These are phyloP conservation scores for Pelargonium citronellum DNA, from an alignment of 441 rosid species.

Conservation along the genomic window DNA sequence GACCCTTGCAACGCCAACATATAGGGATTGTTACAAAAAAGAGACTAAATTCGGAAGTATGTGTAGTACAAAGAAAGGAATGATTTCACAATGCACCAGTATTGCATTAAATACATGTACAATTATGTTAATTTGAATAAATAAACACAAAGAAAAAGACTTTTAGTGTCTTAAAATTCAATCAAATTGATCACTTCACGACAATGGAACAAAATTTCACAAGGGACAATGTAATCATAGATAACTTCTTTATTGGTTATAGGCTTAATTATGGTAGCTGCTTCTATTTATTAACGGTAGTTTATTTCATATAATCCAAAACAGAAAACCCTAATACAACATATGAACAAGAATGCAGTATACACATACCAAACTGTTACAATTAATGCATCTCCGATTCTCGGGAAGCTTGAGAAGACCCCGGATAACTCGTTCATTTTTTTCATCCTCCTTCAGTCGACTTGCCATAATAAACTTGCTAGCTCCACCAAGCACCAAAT, in stretches of 20 bases:
- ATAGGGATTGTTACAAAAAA: too few species aligned
- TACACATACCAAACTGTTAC: conserved; percentile 72
- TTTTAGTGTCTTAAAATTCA: neutral
- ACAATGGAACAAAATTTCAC: neutral
- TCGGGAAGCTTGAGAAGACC: conserved; percentile 80
- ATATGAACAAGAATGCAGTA: conserved; percentile 5
- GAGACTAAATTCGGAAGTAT: neutral
- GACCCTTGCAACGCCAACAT: too few species aligned
- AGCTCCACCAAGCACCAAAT: neutral
- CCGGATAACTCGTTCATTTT: conserved; percentile 71
- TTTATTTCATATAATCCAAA: neutral
- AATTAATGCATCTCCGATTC: conserved; percentile 85
- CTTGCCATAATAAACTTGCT: conserved; percentile 44
- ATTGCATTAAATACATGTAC: neutral
- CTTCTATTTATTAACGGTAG: neutral
- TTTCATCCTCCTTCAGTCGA: conserved; percentile 83
- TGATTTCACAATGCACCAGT: neutral
- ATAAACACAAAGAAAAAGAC: neutral
- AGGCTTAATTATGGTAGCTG: neutral
- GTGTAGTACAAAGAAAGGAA: neutral
- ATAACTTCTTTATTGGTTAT: conserved; percentile 1
- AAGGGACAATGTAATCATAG: neutral
- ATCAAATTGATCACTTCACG: neutral
- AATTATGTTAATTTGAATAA: neutral
- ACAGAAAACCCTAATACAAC: neutral